A percentile compares a stretch with the other conserved stretches of the same genome.
These are phyloP conservation scores for Aristolochia fimbriata DNA, from an alignment of 164 flowering plant genomes.

Conservation along the genomic window DNA sequence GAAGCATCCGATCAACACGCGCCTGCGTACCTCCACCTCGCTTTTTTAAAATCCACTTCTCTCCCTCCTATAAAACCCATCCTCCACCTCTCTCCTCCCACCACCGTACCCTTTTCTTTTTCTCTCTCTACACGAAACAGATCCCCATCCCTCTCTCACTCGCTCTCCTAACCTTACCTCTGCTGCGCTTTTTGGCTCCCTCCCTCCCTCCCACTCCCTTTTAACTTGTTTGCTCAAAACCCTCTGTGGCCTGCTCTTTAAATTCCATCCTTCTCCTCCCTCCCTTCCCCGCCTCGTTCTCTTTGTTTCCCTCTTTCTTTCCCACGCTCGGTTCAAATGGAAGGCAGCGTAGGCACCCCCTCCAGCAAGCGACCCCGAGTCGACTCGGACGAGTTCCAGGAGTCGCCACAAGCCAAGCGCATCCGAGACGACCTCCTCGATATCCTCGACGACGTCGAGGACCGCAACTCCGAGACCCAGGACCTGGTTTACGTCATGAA, in stretches of 20 bases:
- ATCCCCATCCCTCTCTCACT: not conserved
- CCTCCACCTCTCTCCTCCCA: constrained; percentile 1
- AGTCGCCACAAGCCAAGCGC: constrained; percentile 40
- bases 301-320: constrained; percentile 4
- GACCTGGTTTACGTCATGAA: constrained; percentile 59
- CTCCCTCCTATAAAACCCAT: constrained; percentile 10
- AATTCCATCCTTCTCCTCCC: not conserved
- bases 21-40: constrained; percentile 10
- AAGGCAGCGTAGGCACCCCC: not conserved
- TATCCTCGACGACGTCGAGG: constrained; percentile 40
- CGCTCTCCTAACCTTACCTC: not conserved
- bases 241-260: too few species aligned
- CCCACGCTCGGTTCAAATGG: constrained; percentile 6
- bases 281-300: too few species aligned
- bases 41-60: not conserved
- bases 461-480: constrained; percentile 10
- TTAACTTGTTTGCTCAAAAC: too few species aligned
- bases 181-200: not conserved
- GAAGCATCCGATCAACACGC: constrained; percentile 34
- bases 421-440: constrained; percentile 40
- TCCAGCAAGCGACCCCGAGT: constrained; percentile 29
- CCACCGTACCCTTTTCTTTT: constrained; percentile 2
- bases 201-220: not conserved
- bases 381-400: constrained; percentile 24
- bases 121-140: too few species aligned